Percentiles rank a stretch among this genome's conserved stretches.
Conservation (phyloP, 441 rosid genomes). For the Metrosideros polymorpha region DNA sequence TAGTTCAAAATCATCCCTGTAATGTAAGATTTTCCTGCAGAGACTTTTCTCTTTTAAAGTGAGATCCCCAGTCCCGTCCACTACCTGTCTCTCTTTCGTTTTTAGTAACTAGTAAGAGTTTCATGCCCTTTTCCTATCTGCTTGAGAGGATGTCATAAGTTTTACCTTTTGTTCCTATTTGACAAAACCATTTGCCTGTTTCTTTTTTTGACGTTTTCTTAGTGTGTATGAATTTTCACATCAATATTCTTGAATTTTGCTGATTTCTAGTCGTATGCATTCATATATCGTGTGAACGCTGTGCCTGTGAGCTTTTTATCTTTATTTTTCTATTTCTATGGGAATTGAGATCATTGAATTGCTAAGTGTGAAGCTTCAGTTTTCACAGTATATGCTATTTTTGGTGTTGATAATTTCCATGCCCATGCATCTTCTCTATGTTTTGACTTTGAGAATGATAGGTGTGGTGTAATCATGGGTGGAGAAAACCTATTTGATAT, state of each 20-base stretch:
- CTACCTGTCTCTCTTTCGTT: neutral
- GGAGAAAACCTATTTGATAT: neutral
- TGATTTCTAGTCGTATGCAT: neutral
- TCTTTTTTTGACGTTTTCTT: neutral
- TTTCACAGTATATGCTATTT: neutral
- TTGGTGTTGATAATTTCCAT: neutral
- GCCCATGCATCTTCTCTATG: neutral
- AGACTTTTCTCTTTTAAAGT: neutral
- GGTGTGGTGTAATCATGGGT: neutral
- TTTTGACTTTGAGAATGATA: neutral
- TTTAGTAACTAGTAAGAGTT: neutral
- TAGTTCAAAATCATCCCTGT: slow-evolving; percentile 42
- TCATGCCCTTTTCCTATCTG: neutral
- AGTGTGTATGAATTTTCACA: neutral
- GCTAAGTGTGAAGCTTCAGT: neutral
- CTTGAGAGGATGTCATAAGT: neutral
- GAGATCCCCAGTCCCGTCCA: neutral
- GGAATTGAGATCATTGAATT: neutral
- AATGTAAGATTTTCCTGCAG: slow-evolving; percentile 10
- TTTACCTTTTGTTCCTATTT: neutral
- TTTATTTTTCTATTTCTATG: neutral
- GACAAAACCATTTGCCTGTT: neutral
- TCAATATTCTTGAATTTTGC: neutral
- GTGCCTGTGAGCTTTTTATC: neutral
- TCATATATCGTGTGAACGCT: neutral